Evolutionary conservation across 139 green algal species (phyloP), one percentile per base, ranked within the genome.

Genomic region (Closterium sp.): DNA sequence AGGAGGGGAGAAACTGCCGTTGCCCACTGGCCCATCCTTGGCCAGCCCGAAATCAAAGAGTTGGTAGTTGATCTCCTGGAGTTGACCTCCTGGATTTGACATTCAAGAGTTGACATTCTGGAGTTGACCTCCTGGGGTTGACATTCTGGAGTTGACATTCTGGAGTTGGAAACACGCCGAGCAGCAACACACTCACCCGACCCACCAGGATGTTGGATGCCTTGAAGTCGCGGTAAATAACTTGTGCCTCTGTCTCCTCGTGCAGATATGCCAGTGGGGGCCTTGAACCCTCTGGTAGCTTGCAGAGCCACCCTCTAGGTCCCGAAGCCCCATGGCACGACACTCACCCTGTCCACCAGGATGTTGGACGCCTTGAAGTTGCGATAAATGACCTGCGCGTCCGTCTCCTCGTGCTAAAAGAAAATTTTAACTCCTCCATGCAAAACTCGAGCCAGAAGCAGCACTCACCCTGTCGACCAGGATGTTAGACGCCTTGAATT

Each of bases 181-280:
- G 36, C 36, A 55, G 4, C 6, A 16, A 76, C 0, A 30, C 28
- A 35, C 86, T 33, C 28, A 91, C 87, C 16, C 81, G 28, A 19
- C 90, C 94, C 69, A 96, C 86, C 31, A 96, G 87, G 21, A 96
- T 94, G 88, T 96, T 96, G 36, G 85, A 87, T 2, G 95, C 91
- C 36, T 95, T 96, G 85, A 96, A 92, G 83, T 96, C 95, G 16
- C 95, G 34, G 84, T 96, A 95, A 19, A 96, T 86, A 90, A n/a
- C n/a, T n/a, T n/a, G n/a, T n/a, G n/a, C n/a, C n/a, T n/a, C n/a
- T n/a, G 95, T 55, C 94, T 69, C 84, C 64, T 33, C 83, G 55
- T 96, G 95, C 83, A 96, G 92, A 88, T 95, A 95, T 2, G 94
- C 91, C 1, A 94, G 91, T n/a, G n/a, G n/a, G n/a, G n/a, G n/a